These are phyloP conservation scores for Ustilago lituana DNA, from an alignment of 1,284 basidiomycete genomes.

Conservation along the genomic window DNA sequence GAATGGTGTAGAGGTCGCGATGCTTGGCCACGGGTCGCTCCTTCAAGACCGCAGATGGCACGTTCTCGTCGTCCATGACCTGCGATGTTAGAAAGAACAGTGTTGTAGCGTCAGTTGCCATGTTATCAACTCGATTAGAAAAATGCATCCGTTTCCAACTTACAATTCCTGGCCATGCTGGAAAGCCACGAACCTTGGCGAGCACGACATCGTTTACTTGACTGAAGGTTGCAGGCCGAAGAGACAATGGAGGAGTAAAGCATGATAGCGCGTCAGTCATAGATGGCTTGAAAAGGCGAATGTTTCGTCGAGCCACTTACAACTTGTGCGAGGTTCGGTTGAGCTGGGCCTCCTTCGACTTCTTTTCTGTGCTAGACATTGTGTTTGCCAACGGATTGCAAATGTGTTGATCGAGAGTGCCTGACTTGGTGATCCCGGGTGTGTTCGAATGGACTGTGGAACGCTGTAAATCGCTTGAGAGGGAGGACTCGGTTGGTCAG, in stretches of 20 bases:
- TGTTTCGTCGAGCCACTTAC: conserved; percentile 4
- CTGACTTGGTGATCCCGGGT: no score
- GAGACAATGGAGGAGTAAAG: background rate
- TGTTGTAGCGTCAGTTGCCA: background rate
- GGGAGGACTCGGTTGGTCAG: no score
- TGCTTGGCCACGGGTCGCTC: conserved; percentile 79
- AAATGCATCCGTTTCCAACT: no score
- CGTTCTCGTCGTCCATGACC: conserved; percentile 79
- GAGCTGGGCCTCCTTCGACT: conserved; percentile 43
- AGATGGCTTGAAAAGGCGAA: background rate
- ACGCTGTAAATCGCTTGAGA: no score
- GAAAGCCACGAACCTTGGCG: conserved; percentile 90
- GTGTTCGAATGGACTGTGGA: background rate
- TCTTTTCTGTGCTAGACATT: conserved; percentile 44
- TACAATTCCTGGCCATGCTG: conserved; percentile 90
- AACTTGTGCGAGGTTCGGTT: conserved; percentile 40
- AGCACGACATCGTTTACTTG: conserved; percentile 81
- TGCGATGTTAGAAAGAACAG: conserved; percentile 65
- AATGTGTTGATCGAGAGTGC: no score
- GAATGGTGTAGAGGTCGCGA: conserved; percentile 78
- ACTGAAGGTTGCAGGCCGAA: conserved; percentile 9
- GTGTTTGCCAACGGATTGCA: background rate
- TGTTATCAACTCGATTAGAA: conserved; percentile 30
- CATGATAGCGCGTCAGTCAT: conserved; percentile 1
- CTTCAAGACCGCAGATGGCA: conserved; percentile 73